Evolutionary conservation across 1,139 yeast species (phyloP), one percentile per base, ranked within the genome.

Genomic region (Geotrichum bryndzae): DNA sequence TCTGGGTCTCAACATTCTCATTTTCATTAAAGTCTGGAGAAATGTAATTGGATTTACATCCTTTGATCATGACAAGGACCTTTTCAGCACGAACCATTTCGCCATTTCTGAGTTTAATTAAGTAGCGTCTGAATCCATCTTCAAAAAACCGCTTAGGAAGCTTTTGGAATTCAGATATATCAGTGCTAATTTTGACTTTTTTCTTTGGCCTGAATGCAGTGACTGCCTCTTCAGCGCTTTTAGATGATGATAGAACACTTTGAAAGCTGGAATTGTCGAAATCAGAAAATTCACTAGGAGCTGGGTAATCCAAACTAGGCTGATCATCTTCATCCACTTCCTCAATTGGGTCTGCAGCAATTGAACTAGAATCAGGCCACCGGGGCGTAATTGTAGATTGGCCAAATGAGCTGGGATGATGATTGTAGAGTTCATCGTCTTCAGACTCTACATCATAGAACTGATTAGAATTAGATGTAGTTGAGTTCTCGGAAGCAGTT

Each of bases 21-120:
- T 75, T 74, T 63, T 84, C 88, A 25, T 77, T 76, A 60, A 76
- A 76, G 8, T 70, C 70, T 2, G 65, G 56, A 13, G 76, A 75
- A 8, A 73, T 69, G 18, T 68, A 65, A 4, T 66, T 68, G 10
- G 58, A 61, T n/a, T 68, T 72, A 35, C 74, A 74, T 55, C 66
- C 69, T 71, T 81, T 85, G 22, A 86, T 81, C 73, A 85, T 71
- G 0, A 88, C 88, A 45, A 90, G 77, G 80, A 88, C 83, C 67
- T 81, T 83, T 63, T 87, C 91, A 65, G 82, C 75, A 64, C 85
- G 81, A 8, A 90, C 76, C 7, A 88, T 79, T 62, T 87, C 88
- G 1, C 95, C 95, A 0, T 75, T 76, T 66, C 67, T 41, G 46
- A 6, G 23, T 41, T 41, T 41, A 13, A 41, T 7, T 41, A 41